Base-by-base conservation (phyloP, 2,329 filamentous ascomycete species). In the Cytospora leucostoma region DNA sequence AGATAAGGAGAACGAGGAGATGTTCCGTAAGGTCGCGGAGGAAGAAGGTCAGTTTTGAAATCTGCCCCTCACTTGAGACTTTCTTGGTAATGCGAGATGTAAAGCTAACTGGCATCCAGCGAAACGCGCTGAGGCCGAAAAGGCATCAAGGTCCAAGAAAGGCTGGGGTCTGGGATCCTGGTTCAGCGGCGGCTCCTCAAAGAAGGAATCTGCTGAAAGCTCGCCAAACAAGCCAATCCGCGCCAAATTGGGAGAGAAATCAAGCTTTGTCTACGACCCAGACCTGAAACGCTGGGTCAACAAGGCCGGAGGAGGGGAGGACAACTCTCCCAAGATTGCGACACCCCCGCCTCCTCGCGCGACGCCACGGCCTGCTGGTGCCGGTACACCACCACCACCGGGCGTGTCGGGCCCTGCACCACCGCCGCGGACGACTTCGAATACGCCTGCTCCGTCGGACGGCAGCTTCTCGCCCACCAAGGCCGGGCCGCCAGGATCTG, bases 251-350 rank as follows among this genome's bases (percentile, higher is more conserved):
- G 96, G 94, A 66, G 96, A 99, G 75, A 87, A 95, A 72, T 97
- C 87, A 75, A 92, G 88, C 53, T 97, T 99, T 76, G 89, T 94
- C 69, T 99, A 95, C 71, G 95, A 99, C 72, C 90, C 93, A 2
- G 91, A 97, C n/a, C 84, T 97, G 59, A 96, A 96, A 80, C 93
- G 95, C 74, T 99, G 96, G 96, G 83, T 99, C 74, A 98, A 99
- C 80, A 97, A 97, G 81, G 97, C 97, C 74, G 86, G 87, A 12
- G 88, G 88, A 13, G 84, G 85, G 8, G 88, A 90, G 61, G 84
- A 84, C 51, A 78, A 78, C 10, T 79, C 83, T 33, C 79, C 84
- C 3, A 84, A 86, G 67, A 80, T 83, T 54, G 87, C 88, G 1
- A 88, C 93, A 0, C 91, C 94, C 1, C 93, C 95, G 1, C 93